phyloP scores from a whole-genome alignment of 2,329 filamentous ascomycete genomes.

The Diaporthe vexans region DNA sequence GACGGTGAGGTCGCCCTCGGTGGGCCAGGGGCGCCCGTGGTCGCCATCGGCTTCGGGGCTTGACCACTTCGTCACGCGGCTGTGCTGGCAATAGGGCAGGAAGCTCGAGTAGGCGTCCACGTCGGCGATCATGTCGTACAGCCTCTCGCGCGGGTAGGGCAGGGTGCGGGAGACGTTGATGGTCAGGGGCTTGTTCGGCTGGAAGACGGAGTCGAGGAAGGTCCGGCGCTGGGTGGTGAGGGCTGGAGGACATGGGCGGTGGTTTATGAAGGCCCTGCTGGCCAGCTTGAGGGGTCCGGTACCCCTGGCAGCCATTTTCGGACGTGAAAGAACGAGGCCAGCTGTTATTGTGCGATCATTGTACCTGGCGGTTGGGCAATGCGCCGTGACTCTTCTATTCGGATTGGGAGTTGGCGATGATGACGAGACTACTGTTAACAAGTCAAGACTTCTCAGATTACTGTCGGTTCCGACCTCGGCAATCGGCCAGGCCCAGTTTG shows the following conservation, averaged over 20 bases:
- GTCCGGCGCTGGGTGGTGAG: conserved; percentile 33
- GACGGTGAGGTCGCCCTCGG: conserved; percentile 82
- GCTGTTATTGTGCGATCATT: conserved; percentile 33
- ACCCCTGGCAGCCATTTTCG: conserved; percentile 36
- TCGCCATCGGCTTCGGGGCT: conserved; percentile 61
- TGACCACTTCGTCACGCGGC: conserved; percentile 81
- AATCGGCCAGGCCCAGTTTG: conserved; percentile 10
- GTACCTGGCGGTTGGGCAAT: not conserved
- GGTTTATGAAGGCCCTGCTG: conserved; percentile 10
- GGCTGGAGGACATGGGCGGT: not conserved
- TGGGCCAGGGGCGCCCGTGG: conserved; percentile 70
- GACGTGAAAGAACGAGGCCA: not conserved
- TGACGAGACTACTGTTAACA: conserved; percentile 22
- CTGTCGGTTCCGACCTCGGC: conserved; percentile 41
- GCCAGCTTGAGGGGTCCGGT: conserved; percentile 34
- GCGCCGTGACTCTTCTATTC: not conserved
- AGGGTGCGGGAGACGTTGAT: conserved; percentile 82
- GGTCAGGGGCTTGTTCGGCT: conserved; percentile 64
- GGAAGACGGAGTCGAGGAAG: conserved; percentile 43
- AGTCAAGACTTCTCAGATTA: conserved; percentile 2
- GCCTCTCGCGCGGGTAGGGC: conserved; percentile 76
- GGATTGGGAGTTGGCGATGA: conserved; percentile 11
- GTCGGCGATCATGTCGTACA: conserved; percentile 91
- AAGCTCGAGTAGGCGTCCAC: conserved; percentile 87
- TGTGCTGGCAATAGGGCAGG: conserved; percentile 90